Percentiles rank a stretch among this genome's conserved stretches.
Evolutionary conservation across 2,329 filamentous ascomycete species (phyloP).

Genomic region (Trichoderma asperellum): DNA sequence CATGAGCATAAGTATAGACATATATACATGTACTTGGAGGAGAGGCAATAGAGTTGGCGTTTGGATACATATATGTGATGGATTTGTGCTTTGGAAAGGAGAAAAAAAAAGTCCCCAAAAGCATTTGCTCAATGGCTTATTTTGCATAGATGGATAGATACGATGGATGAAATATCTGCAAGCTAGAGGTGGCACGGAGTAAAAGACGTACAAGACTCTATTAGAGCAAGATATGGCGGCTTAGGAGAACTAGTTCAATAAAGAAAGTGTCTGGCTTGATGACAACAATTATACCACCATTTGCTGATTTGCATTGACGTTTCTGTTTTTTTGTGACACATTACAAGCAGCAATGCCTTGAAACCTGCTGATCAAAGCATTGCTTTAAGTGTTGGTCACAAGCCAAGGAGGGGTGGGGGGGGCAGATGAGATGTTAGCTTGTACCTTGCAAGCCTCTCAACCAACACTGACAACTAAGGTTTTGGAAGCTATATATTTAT

Average conservation of each 20-base stretch:
- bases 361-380: too few relatives aligned
- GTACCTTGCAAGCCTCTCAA: too few relatives aligned
- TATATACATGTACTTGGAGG: background rate
- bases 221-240: background rate
- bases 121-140: background rate
- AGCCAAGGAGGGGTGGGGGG: too few relatives aligned
- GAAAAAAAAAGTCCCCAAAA: background rate
- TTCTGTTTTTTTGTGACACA: background rate
- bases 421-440: too few relatives aligned
- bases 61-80: slow-evolving; percentile 3
- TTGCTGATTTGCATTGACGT: background rate
- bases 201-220: background rate
- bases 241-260: background rate
- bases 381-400: too few relatives aligned
- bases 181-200: background rate
- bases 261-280: background rate
- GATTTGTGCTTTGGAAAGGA: background rate
- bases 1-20: background rate
- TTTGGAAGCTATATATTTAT: too few relatives aligned
- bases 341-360: background rate
- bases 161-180: background rate
- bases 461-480: too few relatives aligned
- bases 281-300: background rate
- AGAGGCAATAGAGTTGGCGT: slow-evolving; percentile 12
- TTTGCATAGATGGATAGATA: background rate